These are phyloP conservation scores for Globisporangium radiosum DNA, from an alignment of 352 stramenopile genomes.

Conservation along the genomic window DNA sequence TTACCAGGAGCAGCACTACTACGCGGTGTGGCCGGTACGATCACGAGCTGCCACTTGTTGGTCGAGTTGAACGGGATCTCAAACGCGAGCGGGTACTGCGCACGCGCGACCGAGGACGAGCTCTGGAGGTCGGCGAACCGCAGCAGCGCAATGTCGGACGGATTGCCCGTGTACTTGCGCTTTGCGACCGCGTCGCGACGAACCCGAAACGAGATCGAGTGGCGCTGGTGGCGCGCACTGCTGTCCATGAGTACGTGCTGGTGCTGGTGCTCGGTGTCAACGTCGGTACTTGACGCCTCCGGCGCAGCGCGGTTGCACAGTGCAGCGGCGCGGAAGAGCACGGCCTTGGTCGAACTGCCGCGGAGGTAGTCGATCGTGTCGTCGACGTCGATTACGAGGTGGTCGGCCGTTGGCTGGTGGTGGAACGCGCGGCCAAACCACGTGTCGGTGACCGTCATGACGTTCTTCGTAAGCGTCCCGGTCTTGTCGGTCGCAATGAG, in stretches of 20 bases:
- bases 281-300: conserved; percentile 1
- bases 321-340: conserved; percentile 26
- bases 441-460: conserved; percentile 49
- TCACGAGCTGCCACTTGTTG: conserved; percentile 61
- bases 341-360: conserved; percentile 18
- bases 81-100: conserved; percentile 38
- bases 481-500: conserved; percentile 93
- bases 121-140: conserved; percentile 36
- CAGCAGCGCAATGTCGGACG: conserved; percentile 45
- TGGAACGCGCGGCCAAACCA: conserved; percentile 28
- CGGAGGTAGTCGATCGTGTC: conserved; percentile 25
- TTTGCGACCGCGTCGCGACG: conserved; percentile 18
- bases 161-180: conserved; percentile 42
- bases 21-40: conserved; percentile 21
- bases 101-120: conserved; percentile 23
- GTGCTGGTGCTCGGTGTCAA: background rate
- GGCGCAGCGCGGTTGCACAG: conserved; percentile 35
- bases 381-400: conserved; percentile 26
- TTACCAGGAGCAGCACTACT: conserved; percentile 4
- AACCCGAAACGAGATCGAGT: conserved; percentile 8
- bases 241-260: background rate
- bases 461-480: conserved; percentile 83
- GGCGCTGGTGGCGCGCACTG: background rate
- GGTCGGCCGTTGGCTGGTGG: conserved; percentile 20
- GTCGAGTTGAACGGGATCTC: conserved; percentile 66